Conservation (phyloP, 2,329 filamentous ascomycete genomes). For the Penicillium sp. region DNA sequence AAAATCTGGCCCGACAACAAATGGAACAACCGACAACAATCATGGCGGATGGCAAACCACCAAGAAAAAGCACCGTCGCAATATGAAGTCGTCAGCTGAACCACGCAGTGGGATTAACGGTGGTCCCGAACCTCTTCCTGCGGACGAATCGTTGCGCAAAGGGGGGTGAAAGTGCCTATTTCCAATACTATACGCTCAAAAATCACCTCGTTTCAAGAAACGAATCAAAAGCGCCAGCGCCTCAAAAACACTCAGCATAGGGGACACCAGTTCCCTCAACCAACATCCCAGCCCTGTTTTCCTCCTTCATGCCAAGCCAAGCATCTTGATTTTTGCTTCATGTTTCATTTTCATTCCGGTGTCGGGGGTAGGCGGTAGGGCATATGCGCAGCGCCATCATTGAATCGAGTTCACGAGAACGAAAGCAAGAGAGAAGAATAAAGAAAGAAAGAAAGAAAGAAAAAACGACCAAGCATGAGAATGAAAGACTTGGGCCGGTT, state of each 20-base stretch:
- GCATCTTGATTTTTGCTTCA: conserved; percentile 1
- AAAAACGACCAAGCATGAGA: neutral
- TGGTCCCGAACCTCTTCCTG: conserved; percentile 44
- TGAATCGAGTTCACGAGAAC: neutral
- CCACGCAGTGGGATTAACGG: conserved; percentile 31
- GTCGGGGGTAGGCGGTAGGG: neutral
- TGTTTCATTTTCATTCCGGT: conserved; percentile 5
- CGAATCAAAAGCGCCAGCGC: neutral
- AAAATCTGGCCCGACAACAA: conserved; percentile 29
- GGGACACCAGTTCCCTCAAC: neutral
- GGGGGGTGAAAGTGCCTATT: conserved; percentile 41
- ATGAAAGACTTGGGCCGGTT: neutral
- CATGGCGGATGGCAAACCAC: conserved; percentile 50
- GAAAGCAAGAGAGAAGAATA: neutral
- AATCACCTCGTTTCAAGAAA: conserved; percentile 1
- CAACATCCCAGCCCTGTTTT: neutral
- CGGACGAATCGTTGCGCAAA: conserved; percentile 50
- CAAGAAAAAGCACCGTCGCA: conserved; percentile 48
- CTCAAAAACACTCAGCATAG: neutral
- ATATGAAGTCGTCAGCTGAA: conserved; percentile 40
- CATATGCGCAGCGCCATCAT: conserved; percentile 5
- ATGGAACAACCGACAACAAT: conserved; percentile 30
- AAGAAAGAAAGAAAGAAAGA: neutral
- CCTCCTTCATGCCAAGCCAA: neutral
- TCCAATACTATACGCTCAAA: neutral